Conservation (phyloP, 768 basidiomycete genomes). For the Pholiota conissans region DNA sequence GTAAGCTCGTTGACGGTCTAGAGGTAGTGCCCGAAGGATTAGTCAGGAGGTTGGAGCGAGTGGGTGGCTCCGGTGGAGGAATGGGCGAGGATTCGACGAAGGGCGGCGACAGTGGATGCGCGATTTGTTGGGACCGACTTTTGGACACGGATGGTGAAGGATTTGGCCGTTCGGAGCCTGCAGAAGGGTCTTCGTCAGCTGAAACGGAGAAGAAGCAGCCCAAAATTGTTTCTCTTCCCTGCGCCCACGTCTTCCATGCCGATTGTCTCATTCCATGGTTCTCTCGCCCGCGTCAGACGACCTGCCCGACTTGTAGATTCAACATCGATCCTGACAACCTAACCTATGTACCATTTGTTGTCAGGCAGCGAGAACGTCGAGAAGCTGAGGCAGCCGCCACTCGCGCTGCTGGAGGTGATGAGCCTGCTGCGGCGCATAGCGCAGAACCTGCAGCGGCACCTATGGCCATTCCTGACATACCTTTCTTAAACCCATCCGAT, state of each 20-base stretch:
- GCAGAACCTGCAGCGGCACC: background rate
- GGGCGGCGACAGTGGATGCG: constrained; percentile 52
- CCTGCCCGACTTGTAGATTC: constrained; percentile 83
- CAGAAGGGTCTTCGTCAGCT: background rate
- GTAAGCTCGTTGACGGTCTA: constrained; percentile 58
- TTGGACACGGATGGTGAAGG: constrained; percentile 44
- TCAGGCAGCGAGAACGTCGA: constrained; percentile 18
- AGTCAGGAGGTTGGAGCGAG: constrained; percentile 61
- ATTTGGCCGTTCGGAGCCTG: constrained; percentile 20
- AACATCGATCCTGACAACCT: constrained; percentile 80
- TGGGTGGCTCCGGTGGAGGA: constrained; percentile 34
- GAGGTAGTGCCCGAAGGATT: constrained; percentile 69
- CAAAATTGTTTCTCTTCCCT: constrained; percentile 70
- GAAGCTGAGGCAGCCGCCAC: constrained; percentile 7
- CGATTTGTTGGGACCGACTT: constrained; percentile 75
- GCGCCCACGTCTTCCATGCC: constrained; percentile 81
- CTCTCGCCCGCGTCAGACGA: constrained; percentile 73
- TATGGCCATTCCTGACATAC: background rate
- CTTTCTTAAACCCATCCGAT: background rate
- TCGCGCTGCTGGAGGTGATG: background rate
- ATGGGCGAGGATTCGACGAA: constrained; percentile 27
- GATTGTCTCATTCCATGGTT: constrained; percentile 84
- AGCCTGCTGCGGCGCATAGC: background rate
- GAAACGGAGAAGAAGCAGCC: constrained; percentile 21
- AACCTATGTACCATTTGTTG: constrained; percentile 42